Conservation (phyloP, 169 alveolate species). For the Eimeria praecox region DNA sequence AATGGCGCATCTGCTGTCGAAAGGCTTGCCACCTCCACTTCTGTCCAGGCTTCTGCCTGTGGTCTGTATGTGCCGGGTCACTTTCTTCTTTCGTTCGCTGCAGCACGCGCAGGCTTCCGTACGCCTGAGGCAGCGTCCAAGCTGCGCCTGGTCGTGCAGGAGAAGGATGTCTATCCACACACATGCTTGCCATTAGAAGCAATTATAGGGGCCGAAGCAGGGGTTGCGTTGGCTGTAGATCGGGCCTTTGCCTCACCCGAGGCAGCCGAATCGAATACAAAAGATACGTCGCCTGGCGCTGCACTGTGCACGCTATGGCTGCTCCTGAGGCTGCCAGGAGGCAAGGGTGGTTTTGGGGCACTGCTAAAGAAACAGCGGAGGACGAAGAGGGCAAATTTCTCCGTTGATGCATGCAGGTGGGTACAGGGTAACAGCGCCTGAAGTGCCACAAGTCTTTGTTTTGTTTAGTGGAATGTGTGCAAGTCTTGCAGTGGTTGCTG, state of each 20-base stretch:
- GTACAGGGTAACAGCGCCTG: background rate
- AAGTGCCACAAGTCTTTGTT: background rate
- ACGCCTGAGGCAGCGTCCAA: slow-evolving; percentile 37
- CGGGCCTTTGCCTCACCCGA: background rate
- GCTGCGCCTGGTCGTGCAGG: slow-evolving; percentile 72
- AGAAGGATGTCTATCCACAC: slow-evolving; percentile 18
- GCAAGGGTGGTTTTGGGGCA: slow-evolving; percentile 87
- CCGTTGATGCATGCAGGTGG: slow-evolving; percentile 76
- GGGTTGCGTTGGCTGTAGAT: background rate
- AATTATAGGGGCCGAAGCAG: slow-evolving; percentile 55
- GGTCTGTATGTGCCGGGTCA: slow-evolving; percentile 60
- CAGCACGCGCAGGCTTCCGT: slow-evolving; percentile 64
- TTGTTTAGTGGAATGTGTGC: background rate
- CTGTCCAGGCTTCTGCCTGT: background rate
- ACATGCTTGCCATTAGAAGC: slow-evolving; percentile 33
- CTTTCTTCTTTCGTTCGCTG: slow-evolving; percentile 48
- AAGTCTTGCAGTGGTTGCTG: background rate
- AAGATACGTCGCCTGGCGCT: background rate
- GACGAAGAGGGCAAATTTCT: slow-evolving; percentile 61
- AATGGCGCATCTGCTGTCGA: slow-evolving; percentile 15
- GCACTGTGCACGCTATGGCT: slow-evolving; percentile 72
- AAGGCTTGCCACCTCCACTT: slow-evolving; percentile 29
- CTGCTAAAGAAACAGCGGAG: slow-evolving; percentile 69
- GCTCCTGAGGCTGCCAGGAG: slow-evolving; percentile 82
- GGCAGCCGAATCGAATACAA: background rate